A percentile compares a stretch with the other conserved stretches of the same genome.
These are phyloP conservation scores for Pseudogymnoascus sp. DNA, from an alignment of 2,329 filamentous ascomycete genomes.

Conservation along the genomic window DNA sequence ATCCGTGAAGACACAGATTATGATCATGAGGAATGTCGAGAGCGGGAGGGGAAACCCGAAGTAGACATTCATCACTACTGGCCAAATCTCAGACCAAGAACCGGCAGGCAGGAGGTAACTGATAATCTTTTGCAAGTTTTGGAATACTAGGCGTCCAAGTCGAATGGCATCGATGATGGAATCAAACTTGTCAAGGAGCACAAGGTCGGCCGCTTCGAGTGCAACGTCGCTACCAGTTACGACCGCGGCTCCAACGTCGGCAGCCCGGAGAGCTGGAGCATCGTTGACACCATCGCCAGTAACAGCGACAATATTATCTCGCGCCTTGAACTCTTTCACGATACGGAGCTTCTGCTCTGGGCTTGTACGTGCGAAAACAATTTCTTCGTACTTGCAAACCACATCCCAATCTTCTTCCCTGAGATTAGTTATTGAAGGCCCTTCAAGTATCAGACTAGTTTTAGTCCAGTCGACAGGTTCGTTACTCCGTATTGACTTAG, in stretches of 20 bases:
- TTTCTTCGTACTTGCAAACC: slow-evolving; percentile 44
- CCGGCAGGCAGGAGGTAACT: slow-evolving; percentile 48
- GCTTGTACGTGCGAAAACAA: slow-evolving; percentile 36
- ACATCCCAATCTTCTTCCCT: slow-evolving; percentile 36
- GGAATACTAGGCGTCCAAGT: slow-evolving; percentile 68
- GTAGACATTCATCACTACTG: slow-evolving; percentile 47
- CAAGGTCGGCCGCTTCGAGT: slow-evolving; percentile 55
- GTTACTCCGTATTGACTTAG: too few relatives aligned
- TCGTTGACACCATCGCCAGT: slow-evolving; percentile 42
- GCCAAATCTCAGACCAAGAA: slow-evolving; percentile 50
- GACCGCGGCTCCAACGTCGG: slow-evolving; percentile 53
- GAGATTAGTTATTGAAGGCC: slow-evolving; percentile 19
- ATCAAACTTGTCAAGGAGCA: slow-evolving; percentile 59
- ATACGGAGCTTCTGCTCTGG: slow-evolving; percentile 37
- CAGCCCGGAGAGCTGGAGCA: slow-evolving; percentile 46
- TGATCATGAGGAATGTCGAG: slow-evolving; percentile 49
- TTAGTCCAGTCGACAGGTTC: neutral
- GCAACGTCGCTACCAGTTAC: slow-evolving; percentile 52
- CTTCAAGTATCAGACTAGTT: slow-evolving; percentile 18
- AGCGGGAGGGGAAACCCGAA: slow-evolving; percentile 45
- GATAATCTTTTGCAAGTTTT: slow-evolving; percentile 66
- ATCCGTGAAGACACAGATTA: slow-evolving; percentile 49
- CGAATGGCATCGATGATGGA: slow-evolving; percentile 65
- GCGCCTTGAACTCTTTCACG: slow-evolving; percentile 33
- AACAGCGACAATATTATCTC: slow-evolving; percentile 37